A percentile compares a stretch with the other conserved stretches of the same genome.
Conservation (phyloP, 441 rosid genomes). For the Pelargonium fulgidum region DNA sequence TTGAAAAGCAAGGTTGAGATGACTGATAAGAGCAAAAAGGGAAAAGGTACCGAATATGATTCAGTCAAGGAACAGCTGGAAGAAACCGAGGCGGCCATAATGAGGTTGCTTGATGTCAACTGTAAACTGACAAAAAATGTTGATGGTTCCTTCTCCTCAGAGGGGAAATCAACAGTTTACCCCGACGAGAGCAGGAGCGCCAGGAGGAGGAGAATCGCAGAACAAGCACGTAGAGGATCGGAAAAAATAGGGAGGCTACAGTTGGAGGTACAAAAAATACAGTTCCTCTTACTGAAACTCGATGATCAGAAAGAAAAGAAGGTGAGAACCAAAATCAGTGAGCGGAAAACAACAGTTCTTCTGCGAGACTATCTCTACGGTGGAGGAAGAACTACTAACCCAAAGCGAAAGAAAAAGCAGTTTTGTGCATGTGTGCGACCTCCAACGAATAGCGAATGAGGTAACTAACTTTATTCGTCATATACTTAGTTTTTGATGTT, state of each 20-base stretch:
- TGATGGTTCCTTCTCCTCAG: slow-evolving; percentile 33
- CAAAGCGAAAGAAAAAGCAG: slow-evolving; percentile 41
- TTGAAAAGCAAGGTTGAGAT: slow-evolving; percentile 64
- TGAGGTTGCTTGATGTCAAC: slow-evolving; percentile 53
- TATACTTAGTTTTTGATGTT: slow-evolving; percentile 11
- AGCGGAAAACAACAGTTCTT: slow-evolving; percentile 48
- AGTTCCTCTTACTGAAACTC: slow-evolving; percentile 59
- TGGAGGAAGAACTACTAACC: slow-evolving; percentile 33
- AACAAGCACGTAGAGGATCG: slow-evolving; percentile 74
- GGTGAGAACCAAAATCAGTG: slow-evolving; percentile 40
- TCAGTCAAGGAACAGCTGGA: slow-evolving; percentile 65
- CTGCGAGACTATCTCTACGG: slow-evolving; percentile 80
- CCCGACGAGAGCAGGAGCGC: slow-evolving; percentile 40
- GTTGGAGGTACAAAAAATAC: slow-evolving; percentile 85
- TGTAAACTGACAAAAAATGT: slow-evolving; percentile 46
- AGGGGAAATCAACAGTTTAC: slow-evolving; percentile 41
- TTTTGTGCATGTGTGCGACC: slow-evolving; percentile 81
- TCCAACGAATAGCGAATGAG: slow-evolving; percentile 52
- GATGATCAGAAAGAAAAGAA: slow-evolving; percentile 56
- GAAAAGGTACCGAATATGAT: slow-evolving; percentile 54
- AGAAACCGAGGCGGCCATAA: slow-evolving; percentile 66
- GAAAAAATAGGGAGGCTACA: slow-evolving; percentile 81
- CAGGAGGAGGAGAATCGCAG: slow-evolving; percentile 46
- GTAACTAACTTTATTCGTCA: slow-evolving; percentile 11
- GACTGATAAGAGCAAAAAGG: slow-evolving; percentile 53